Base-by-base conservation (phyloP, 352 stramenopile genomes). In the Pythium sp. region DNA sequence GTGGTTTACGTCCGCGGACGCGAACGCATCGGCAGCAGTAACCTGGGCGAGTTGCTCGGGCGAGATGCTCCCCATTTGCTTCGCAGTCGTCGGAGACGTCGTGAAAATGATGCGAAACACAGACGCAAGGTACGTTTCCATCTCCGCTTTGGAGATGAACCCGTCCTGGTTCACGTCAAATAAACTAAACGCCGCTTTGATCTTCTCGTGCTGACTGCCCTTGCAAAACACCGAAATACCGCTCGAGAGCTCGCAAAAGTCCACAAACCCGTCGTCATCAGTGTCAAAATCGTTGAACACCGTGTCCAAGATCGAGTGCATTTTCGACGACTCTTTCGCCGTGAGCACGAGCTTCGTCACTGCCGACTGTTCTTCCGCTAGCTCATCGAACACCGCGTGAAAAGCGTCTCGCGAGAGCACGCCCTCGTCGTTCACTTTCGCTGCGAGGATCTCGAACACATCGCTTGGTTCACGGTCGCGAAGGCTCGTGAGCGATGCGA, bases 121-220 rank as follows among this genome's bases (percentile, higher is more conserved):
- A 0, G 86, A 95, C 11, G 82, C 70, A 51, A 97, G 69, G 56
- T 97, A 97, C 57, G 82, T 95, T 70, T 92, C 80, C 80, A 97
- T 94, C 69, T 97, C 89, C 51, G 90, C 76, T 8, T 70, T 69
- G 11, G 84, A 87, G 61, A 97, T 94, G 65, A 83, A 94, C 0
- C 89, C 87, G 43, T 97, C 90, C 66, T 91, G 81, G 62, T 96
- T 92, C 64, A 96, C 82, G 65, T 97, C 91, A 68, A 96, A 96
- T 12, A 97, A 72, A 36, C 78, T 81, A 57, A 97, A 97, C 3
- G 88, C 86, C 2, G 87, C 80, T 34, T 85, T 79, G 12, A 94
- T 79, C 70, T 96, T 96, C 34, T 97, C 88, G 57, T 89, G 72
- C 53, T 95, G 86, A 0, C 81, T 86, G 3, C 90, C 90, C 3